Conservation (phyloP, 2,329 filamentous ascomycete genomes). For the Exophiala viscosa region DNA sequence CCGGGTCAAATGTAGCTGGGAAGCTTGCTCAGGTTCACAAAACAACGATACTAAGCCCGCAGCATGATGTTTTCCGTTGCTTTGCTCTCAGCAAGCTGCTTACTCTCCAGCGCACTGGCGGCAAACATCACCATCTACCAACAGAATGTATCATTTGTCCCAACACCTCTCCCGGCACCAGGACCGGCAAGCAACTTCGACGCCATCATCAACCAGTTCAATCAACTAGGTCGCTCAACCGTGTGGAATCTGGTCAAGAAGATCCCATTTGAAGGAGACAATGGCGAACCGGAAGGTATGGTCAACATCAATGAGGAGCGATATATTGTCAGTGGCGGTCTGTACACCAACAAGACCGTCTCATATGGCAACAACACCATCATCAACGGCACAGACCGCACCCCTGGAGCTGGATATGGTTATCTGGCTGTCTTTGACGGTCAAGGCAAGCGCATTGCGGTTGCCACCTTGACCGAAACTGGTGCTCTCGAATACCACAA, state of each 20-base stretch:
- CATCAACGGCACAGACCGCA: conserved; percentile 61
- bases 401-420: conserved; percentile 43
- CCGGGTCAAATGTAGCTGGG: no score
- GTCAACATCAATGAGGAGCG: conserved; percentile 43
- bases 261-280: conserved; percentile 44
- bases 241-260: conserved; percentile 43
- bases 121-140: conserved; percentile 25
- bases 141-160: conserved; percentile 27
- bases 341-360: conserved; percentile 41
- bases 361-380: conserved; percentile 50
- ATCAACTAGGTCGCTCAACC: conserved; percentile 44
- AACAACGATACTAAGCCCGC: neutral
- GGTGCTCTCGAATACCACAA: conserved; percentile 45
- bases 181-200: conserved; percentile 27
- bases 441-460: conserved; percentile 41
- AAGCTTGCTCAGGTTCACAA: neutral
- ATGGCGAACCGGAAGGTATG: conserved; percentile 50
- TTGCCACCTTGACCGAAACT: conserved; percentile 42
- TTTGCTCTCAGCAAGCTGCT: conserved; percentile 5
- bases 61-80: neutral
- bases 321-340: conserved; percentile 45
- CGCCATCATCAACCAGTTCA: conserved; percentile 40
- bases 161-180: conserved; percentile 27
- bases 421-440: conserved; percentile 47
- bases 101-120: conserved; percentile 13